Evolutionary conservation across 768 basidiomycete species (phyloP).

Genomic region (Collybia nuda): DNA sequence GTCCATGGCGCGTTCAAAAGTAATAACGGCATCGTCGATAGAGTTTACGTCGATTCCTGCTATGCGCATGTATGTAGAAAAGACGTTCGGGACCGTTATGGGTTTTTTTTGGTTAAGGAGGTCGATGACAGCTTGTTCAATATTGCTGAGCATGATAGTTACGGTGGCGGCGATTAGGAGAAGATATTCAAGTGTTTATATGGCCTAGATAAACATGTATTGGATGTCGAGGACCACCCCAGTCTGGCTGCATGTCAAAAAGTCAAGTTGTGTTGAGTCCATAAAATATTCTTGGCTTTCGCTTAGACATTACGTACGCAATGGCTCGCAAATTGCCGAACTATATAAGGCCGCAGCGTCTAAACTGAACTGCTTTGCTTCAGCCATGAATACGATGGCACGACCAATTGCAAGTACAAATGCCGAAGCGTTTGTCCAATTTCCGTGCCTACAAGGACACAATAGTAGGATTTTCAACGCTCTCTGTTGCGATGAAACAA

Average conservation of each 20-base stretch:
- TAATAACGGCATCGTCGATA: conserved; percentile 5
- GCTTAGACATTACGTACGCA: no score
- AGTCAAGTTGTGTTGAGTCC: background rate
- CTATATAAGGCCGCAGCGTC: no score
- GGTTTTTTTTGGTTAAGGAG: conserved; percentile 7
- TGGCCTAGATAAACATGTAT: background rate
- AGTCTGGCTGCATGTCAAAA: conserved; percentile 2
- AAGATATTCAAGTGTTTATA: background rate
- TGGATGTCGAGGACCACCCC: conserved; percentile 10
- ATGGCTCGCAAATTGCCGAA: no score
- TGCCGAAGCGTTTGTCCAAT: no score
- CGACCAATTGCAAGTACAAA: no score
- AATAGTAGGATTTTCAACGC: no score
- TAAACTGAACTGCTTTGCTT: no score
- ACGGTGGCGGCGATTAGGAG: background rate
- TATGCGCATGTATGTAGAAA: conserved; percentile 14
- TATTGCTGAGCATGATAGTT: conserved; percentile 13
- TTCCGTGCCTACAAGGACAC: no score
- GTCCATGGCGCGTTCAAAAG: conserved; percentile 18
- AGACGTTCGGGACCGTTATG: conserved; percentile 14
- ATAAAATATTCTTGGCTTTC: no score
- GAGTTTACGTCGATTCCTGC: conserved; percentile 11
- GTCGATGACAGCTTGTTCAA: conserved; percentile 13
- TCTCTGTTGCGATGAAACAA: no score
- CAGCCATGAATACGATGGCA: no score